Evolutionary conservation across 352 stramenopile genomes (phyloP), one percentile per base, ranked within the genome.

Genomic region (Globisporangium parvum): DNA sequence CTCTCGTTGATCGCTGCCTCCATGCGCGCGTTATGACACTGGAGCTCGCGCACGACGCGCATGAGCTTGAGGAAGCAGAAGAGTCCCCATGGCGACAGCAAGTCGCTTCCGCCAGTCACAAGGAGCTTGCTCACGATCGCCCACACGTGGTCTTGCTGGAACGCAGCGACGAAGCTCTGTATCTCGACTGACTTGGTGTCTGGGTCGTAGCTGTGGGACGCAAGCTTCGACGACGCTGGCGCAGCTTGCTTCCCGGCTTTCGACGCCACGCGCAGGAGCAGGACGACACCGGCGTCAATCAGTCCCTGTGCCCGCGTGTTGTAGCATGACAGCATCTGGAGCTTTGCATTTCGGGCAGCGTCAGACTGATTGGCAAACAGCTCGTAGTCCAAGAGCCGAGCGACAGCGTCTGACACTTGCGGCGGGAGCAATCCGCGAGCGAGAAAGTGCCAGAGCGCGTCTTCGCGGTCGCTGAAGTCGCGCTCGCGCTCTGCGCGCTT

Each of bases 21-120:
- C 49, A 79, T 70, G 41, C 64, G 57, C 10, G 57, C 41, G 9
- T 79, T 64, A 48, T 63, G 72, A 53, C 69, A 71, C 52, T 80
- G 69, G 60, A 81, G 83, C 62, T 95, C 85, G 1, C 71, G 74
- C 6, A 96, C 66, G 52, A 82, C 80, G 15, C 79, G 75, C 47
- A 93, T 70, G 52, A 92, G 67, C 52, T 91, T 91, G 26, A 96
- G 67, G 18, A 93, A 85, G 51, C 75, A 95, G 53, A 93, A 91
- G 12, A 95, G 60, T 0, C 87, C 87, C 77, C 73, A 91, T 1
- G 87, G 87, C 6, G 85, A 95, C 42, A 96, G 45, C 6, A 88
- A 58, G 51, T 91, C 75, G 51, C 67, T 66, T 23, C 85, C 84
- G 17, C 80, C 63, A 59, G 41, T 65, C 50, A 51, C 47, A 40